Conservation (phyloP, 192 early-diverging fungal genomes). For the Pilobolus umbonatus region DNA sequence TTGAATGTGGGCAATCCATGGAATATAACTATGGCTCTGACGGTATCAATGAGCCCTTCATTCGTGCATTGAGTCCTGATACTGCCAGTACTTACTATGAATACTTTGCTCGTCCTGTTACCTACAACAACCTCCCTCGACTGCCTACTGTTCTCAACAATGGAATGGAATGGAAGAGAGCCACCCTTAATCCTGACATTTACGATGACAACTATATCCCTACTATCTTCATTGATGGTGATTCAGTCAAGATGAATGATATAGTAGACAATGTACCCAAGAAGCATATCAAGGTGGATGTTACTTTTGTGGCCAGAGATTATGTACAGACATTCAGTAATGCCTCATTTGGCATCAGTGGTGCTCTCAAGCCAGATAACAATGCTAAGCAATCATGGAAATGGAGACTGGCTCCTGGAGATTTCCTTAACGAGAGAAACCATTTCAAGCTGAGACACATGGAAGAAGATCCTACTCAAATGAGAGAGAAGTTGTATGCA, state of each 20-base stretch:
- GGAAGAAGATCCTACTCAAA: conserved; percentile 50
- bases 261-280: conserved; percentile 21
- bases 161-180: conserved; percentile 22
- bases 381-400: conserved; percentile 49
- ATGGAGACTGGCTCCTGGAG: conserved; percentile 23
- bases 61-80: conserved; percentile 22
- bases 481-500: conserved; percentile 48
- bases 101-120: conserved; percentile 34
- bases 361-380: conserved; percentile 40
- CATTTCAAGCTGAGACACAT: conserved; percentile 46
- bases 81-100: conserved; percentile 34
- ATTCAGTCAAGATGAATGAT: conserved; percentile 19
- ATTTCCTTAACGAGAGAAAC: conserved; percentile 27
- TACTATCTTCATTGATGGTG: conserved; percentile 36
- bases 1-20: conserved; percentile 19
- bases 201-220: conserved; percentile 45
- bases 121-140: conserved; percentile 43
- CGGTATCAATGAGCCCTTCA: conserved; percentile 25
- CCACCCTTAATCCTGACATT: conserved; percentile 9
- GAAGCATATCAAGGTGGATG: conserved; percentile 12
- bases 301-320: conserved; percentile 37
- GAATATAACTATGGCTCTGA: conserved; percentile 37
- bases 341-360: conserved; percentile 34
- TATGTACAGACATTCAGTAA: conserved; percentile 33
- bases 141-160: conserved; percentile 34